Conservation (phyloP, 495 filamentous ascomycete species). For the Sabuloglossum arenarium region DNA sequence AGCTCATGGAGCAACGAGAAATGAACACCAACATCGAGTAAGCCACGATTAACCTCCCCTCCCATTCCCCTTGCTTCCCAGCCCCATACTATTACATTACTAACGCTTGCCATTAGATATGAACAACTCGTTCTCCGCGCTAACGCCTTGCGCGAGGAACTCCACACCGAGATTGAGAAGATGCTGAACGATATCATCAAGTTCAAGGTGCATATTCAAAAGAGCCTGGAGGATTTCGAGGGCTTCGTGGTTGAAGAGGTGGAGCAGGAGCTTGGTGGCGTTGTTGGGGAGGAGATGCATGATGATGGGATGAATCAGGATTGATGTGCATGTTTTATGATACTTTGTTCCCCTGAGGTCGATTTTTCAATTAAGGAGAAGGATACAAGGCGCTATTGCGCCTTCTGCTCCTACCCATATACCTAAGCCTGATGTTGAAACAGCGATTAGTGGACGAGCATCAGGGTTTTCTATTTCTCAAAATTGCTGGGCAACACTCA, state of each 20-base stretch:
- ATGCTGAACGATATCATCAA: constrained; percentile 95
- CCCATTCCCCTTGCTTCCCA: neutral
- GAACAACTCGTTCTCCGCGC: constrained; percentile 75
- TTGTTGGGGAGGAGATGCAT: too few relatives aligned
- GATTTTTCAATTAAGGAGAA: too few relatives aligned
- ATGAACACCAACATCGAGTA: constrained; percentile 94
- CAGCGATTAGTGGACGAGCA: too few relatives aligned
- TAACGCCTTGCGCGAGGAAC: constrained; percentile 68
- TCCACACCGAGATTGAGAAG: constrained; percentile 88
- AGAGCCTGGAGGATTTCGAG: constrained; percentile 79
- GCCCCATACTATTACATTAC: neutral
- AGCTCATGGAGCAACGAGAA: constrained; percentile 84
- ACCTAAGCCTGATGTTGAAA: too few relatives aligned
- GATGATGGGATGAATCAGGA: too few relatives aligned
- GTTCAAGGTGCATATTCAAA: constrained; percentile 95
- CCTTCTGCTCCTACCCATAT: too few relatives aligned
- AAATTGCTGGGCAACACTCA: too few relatives aligned
- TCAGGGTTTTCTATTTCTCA: too few relatives aligned
- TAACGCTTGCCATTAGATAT: constrained; percentile 29
- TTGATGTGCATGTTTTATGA: too few relatives aligned
- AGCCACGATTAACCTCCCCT: constrained; percentile 12
- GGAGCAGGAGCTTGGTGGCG: constrained; percentile 52
- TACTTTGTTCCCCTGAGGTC: too few relatives aligned
- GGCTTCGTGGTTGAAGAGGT: constrained; percentile 80
- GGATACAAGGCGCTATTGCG: too few relatives aligned